Base-by-base conservation (phyloP, 2,329 filamentous ascomycete species). In the Metarhizium anisopliae region DNA sequence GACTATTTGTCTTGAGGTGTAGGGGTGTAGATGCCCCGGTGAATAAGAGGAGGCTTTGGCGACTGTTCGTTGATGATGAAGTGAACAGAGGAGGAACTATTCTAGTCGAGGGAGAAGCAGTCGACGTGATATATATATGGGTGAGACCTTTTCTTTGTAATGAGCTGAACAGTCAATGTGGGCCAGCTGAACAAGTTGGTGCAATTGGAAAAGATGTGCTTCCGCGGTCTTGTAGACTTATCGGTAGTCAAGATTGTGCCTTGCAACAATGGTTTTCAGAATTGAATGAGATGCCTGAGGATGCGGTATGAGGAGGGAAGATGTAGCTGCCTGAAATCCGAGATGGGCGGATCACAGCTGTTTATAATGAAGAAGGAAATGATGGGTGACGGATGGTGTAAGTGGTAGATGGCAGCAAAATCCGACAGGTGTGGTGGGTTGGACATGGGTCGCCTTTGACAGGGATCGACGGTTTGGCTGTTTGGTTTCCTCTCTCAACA, bases 281-380 rank as follows among this genome's bases (percentile, higher is more conserved):
- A 53, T n/a, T 47, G 51, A 2, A 38, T 20, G 20, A 35, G 29
- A 38, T n/a, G 29, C 42, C 51, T 36, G 51, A 53, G 51, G 29
- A 53, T 47, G 51, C 4, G 8, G 30, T 36, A 13, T 47, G 42
- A 53, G 32, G 42, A 18, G 42, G 42, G 36, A 53, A 18, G 7
- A 8, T 35, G 13, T 45, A 14, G 56, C 36, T 47, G 53, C 50
- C 53, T 53, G 50, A 49, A 47, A 55, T 43, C 38, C 36, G 25
- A 52, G 53, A 35, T 53, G 52, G 43, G 45, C 36, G 56, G 53
- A 35, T 47, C 11, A n/a, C 18, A 18, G 30, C 4, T 13, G 35
- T 47, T 51, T 49, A 52, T 52, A 49, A 55, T 35, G 20, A 51
- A 14, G 38, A 38, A 49, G 52, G 29, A 10, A 38, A 8, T 29